phyloP scores from a whole-genome alignment of 176 grass and related monocot genomes.

The Olyra latifolia region DNA sequence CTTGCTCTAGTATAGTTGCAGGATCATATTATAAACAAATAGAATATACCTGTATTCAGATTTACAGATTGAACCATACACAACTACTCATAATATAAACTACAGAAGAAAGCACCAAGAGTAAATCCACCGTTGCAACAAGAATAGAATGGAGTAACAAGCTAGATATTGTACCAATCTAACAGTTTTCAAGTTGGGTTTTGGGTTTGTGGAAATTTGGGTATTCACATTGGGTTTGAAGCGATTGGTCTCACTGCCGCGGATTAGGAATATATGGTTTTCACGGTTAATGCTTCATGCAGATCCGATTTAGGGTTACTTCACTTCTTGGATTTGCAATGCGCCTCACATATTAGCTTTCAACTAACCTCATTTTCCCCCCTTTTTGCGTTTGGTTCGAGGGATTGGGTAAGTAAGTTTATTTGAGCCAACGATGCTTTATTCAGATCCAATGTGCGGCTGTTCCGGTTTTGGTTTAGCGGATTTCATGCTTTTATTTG shows the following conservation, averaged over 20 bases:
- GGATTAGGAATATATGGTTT: neutral
- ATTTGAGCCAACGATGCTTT: neutral
- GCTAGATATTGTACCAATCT: no score
- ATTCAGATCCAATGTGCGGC: slow-evolving; percentile 7
- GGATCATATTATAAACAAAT: no score
- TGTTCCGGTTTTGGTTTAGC: neutral
- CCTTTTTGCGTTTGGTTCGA: neutral
- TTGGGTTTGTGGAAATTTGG: neutral
- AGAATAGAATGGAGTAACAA: no score
- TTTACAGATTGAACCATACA: no score
- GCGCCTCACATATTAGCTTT: neutral
- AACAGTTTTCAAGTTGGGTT: neutral
- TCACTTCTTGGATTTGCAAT: neutral
- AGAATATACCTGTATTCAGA: no score
- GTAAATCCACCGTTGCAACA: no score
- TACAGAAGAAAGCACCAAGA: no score
- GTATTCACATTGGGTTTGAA: neutral
- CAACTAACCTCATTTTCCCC: neutral
- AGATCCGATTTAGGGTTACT: slow-evolving; percentile 11
- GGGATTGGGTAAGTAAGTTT: neutral
- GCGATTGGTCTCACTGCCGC: slow-evolving; percentile 10
- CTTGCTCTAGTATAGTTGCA: no score
- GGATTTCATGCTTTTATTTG: neutral
- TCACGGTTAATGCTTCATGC: neutral
- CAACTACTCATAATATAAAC: no score